These are phyloP conservation scores for Bonia amplexicaulis DNA, from an alignment of 176 grass and related monocot genomes.

Conservation along the genomic window DNA sequence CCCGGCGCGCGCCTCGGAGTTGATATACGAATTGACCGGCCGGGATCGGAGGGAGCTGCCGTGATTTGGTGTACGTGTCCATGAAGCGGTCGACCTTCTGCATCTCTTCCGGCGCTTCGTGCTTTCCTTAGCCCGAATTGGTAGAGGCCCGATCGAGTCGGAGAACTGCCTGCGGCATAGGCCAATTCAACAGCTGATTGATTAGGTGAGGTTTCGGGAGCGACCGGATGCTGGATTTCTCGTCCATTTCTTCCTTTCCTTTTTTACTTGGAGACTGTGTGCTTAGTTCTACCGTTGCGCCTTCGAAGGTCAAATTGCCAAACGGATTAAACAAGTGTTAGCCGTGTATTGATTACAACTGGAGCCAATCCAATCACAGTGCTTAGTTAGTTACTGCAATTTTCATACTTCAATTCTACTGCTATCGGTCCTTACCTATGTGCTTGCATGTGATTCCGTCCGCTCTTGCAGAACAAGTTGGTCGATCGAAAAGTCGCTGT, in stretches of 20 bases:
- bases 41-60: neutral
- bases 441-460: neutral
- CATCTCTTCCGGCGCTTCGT: neutral
- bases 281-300: neutral
- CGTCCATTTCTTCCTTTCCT: neutral
- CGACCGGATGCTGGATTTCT: neutral
- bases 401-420: neutral
- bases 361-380: neutral
- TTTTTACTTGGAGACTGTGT: neutral
- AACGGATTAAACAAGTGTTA: neutral
- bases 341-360: neutral
- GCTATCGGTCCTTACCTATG: neutral
- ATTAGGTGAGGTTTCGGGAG: neutral
- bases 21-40: neutral
- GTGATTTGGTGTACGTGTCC: neutral
- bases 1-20: neutral
- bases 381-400: neutral
- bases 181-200: neutral
- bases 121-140: neutral
- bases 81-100: neutral
- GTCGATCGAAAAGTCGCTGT: neutral
- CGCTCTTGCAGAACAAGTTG: conserved; percentile 27
- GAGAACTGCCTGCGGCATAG: neutral
- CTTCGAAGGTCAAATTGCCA: neutral
- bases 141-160: neutral